Evolutionary conservation across 148 eudicot genomes (phyloP).

Genomic region (Cornus controversa): DNA sequence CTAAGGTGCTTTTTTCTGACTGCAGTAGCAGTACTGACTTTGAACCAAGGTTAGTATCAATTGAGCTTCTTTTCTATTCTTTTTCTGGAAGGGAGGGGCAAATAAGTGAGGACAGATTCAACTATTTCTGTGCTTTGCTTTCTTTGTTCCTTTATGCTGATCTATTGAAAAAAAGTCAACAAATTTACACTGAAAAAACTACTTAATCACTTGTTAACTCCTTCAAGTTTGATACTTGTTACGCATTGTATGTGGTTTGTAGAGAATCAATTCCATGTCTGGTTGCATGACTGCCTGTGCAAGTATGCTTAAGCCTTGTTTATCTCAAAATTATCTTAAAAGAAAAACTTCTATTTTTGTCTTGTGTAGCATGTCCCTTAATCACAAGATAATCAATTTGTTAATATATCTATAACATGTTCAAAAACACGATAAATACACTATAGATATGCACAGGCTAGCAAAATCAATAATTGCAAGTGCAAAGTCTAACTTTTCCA

Average conservation of each 20-base stretch:
- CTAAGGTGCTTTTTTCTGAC: constrained; percentile 66
- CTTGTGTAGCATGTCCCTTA: neutral
- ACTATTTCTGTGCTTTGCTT: neutral
- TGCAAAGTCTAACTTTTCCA: no score
- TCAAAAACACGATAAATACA: neutral
- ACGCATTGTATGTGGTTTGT: no score
- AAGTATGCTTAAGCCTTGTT: no score
- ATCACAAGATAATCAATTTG: neutral
- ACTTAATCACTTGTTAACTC: no score
- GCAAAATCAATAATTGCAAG: no score
- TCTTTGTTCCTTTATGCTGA: neutral
- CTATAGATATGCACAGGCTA: neutral
- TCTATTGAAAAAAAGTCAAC: no score
- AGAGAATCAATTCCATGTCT: no score
- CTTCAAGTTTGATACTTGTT: neutral
- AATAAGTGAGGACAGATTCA: neutral
- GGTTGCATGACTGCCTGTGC: neutral
- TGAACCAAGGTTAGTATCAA: constrained; percentile 45
- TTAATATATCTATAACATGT: neutral
- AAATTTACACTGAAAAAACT: no score
- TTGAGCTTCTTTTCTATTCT: neutral
- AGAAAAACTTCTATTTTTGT: no score
- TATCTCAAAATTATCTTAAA: neutral
- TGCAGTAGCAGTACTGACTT: constrained; percentile 27
- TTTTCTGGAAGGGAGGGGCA: no score